Evolutionary conservation across 179 eudicot species (phyloP).

Genomic region (Beta lomatogona): DNA sequence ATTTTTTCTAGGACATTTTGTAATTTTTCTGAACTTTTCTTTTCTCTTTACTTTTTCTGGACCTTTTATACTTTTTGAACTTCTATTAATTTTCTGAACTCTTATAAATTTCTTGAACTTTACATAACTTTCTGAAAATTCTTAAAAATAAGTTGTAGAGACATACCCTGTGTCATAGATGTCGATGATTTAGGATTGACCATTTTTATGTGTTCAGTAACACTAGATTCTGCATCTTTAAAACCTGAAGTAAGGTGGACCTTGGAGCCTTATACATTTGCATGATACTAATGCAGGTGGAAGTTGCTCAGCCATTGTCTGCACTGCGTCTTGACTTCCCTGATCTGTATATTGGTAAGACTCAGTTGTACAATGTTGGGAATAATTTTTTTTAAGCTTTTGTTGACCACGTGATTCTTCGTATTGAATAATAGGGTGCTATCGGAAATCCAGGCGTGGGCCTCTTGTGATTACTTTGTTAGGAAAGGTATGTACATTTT

Average conservation of each 20-base stretch:
- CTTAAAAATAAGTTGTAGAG: no score
- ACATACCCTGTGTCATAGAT: no score
- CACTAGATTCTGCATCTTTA: background rate
- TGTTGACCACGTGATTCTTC: slow-evolving; percentile 8
- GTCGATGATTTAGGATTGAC: background rate
- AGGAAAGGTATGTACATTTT: slow-evolving; percentile 70
- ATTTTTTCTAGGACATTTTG: no score
- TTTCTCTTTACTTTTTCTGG: no score
- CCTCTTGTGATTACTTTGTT: slow-evolving; percentile 65
- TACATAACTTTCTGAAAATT: no score
- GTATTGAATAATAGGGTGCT: slow-evolving; percentile 53
- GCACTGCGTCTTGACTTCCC: slow-evolving; percentile 41
- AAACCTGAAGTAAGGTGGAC: background rate
- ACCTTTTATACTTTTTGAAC: no score
- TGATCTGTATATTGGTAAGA: slow-evolving; percentile 48
- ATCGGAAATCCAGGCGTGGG: slow-evolving; percentile 75
- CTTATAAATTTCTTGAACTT: no score
- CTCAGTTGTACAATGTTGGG: background rate
- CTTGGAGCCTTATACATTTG: slow-evolving; percentile 7
- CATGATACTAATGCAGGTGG: slow-evolving; percentile 36
- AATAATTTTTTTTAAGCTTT: slow-evolving; percentile 9
- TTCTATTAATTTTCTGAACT: no score
- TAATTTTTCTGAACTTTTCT: no score
- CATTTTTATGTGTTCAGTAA: background rate
- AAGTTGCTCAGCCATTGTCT: slow-evolving; percentile 46